Evolutionary conservation across 371 early-diverging fungal genomes (phyloP), one percentile per base, ranked within the genome.

Genomic region (Mortierella sp.): DNA sequence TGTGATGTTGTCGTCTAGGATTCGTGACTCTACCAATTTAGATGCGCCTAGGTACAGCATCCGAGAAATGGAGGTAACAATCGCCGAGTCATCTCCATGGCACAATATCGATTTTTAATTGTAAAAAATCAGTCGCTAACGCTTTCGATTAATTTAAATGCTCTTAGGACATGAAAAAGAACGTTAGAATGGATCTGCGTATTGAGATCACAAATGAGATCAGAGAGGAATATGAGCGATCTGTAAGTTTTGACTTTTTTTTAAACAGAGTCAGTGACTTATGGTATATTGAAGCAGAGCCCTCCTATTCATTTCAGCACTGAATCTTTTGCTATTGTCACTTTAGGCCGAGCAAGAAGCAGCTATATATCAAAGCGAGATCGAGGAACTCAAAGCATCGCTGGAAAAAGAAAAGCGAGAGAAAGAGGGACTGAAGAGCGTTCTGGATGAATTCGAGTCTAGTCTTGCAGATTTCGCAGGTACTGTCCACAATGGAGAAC

Each of bases 201-300:
- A 80, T 80, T 20, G 81, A 80, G 51, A 80, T 80, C 54, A 80
- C 81, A 10, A 80, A 80, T 39, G 81, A 80, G 66, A 80, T 80
- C 51, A 64, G 75, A n/a, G 81, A 80, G 57, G 81, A 80, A 63
- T 80, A 75, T 58, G 81, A 80, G 55, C 35, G 70, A 26, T 72
- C 81, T 24, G 81, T 79, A 75, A 64, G 80, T 55, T 28, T 45
- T 39, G 2, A 0, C 37, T 28, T 20, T 14, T 43, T 43, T 43
- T 11, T 11, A 16, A 43, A 11, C 9, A 43, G 14, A 40, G 43
- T 43, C 14, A 43, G 43, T 11, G 11, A 14, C 43, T 16, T 43
- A 3, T 43, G 43, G 11, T 11, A 43, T 43, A 14, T 43, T 43
- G 14, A 11, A 16, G 3, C 43, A 43, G 43, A 43, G 11, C 16